Evolutionary conservation across 2,329 filamentous ascomycete genomes (phyloP), one percentile per base, ranked within the genome.

Genomic region (Pseudocercospora pini-densiflorae): DNA sequence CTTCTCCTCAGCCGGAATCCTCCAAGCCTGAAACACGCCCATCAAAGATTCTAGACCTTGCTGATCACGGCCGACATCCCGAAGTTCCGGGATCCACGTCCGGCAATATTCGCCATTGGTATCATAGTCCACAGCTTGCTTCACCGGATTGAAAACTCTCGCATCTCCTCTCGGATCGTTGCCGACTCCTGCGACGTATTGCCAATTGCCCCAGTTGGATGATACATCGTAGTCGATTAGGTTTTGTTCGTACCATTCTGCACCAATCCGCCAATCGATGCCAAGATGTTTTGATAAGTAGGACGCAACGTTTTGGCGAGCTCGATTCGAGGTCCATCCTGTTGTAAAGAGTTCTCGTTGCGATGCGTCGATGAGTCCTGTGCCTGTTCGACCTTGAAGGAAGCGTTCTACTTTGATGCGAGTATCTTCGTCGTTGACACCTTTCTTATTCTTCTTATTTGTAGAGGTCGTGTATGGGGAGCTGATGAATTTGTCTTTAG

Each of bases 91-190:
- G 0, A 94, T 83, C 92, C 92, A 94, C 2, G 85, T 81, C n/a
- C 87, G 86, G 8, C 93, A 88, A 70, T 92, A 94, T 6, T 84
- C 80, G 2, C 90, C 92, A 0, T 88, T 80, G 1, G 84, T 84
- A 75, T 94, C 92, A 74, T 94, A 94, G 69, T 93, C 90, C 51
- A 91, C 87, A 0, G 88, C 90, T 76, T 94, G 92, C 77, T 94
- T 94, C 58, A 94, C 88, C 0, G 91, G 91, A 73, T 94, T 94
- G 82, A 94, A 94, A 14, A 91, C 86, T n/a, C 92, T 83, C 0
- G 87, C 86, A 70, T 90, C 87, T 6, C 89, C 88, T 23, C 91
- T 82, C 0, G 91, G 92, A 71, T 94, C 91, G 70, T 93, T 94
- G 7, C 92, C 92, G 0, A 94, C 90, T 0, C 92, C 92, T 0